phyloP scores from a whole-genome alignment of 2,329 filamentous ascomycete genomes.

The Paracoccidioides lutzii region DNA sequence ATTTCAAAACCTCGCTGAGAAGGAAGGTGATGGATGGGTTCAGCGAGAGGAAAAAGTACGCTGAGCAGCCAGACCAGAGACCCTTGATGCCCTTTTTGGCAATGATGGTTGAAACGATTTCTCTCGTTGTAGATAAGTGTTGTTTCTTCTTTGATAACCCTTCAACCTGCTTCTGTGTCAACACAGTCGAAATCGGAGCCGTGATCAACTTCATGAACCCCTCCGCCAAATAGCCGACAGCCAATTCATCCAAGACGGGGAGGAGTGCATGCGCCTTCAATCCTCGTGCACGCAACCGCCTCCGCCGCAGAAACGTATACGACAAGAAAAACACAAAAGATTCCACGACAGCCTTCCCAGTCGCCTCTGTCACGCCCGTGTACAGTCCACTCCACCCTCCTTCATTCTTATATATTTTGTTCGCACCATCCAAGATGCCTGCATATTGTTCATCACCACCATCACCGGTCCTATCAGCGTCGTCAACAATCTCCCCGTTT shows the following conservation, averaged over 20 bases:
- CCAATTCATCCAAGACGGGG: slow-evolving; percentile 57
- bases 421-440: slow-evolving; percentile 54
- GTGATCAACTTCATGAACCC: slow-evolving; percentile 64
- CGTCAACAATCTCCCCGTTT: slow-evolving; percentile 4
- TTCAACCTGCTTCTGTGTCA: slow-evolving; percentile 67
- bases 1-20: slow-evolving; percentile 59
- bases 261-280: slow-evolving; percentile 30
- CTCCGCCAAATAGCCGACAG: slow-evolving; percentile 57
- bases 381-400: slow-evolving; percentile 62
- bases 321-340: slow-evolving; percentile 79
- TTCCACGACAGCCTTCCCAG: slow-evolving; percentile 56
- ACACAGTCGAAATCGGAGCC: slow-evolving; percentile 68
- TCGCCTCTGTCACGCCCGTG: slow-evolving; percentile 49
- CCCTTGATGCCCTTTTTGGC: slow-evolving; percentile 58
- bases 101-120: slow-evolving; percentile 52
- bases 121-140: slow-evolving; percentile 29
- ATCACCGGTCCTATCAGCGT: slow-evolving; percentile 38
- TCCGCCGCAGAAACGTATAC: slow-evolving; percentile 47
- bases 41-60: slow-evolving; percentile 63
- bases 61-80: slow-evolving; percentile 82
- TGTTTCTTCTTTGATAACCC: slow-evolving; percentile 20
- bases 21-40: slow-evolving; percentile 83
- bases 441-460: slow-evolving; percentile 42
- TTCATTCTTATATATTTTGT: slow-evolving; percentile 57
- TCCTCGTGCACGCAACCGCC: slow-evolving; percentile 27